Evolutionary conservation across 2,329 filamentous ascomycete species (phyloP).

Genomic region (Alternaria triticimaculans): DNA sequence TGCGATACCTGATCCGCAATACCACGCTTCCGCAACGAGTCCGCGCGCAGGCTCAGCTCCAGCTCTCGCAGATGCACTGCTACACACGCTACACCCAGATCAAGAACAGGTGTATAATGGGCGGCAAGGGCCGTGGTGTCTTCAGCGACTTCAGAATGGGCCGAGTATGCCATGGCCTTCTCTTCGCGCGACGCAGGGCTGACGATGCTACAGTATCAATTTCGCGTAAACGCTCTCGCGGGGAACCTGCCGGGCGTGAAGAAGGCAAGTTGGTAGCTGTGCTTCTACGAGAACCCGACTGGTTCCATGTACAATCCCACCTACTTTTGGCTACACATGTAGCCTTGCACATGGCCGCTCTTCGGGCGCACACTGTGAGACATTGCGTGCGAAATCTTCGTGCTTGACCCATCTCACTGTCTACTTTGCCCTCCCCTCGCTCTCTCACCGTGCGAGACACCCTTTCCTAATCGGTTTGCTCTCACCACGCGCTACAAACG

Average conservation of each 20-base stretch:
- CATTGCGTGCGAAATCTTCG: background rate
- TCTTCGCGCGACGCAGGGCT: constrained; percentile 2
- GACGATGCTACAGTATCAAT: constrained; percentile 76
- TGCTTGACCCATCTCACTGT: background rate
- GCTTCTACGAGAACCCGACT: background rate
- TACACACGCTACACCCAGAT: constrained; percentile 95
- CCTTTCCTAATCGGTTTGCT: constrained; percentile 19
- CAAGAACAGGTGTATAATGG: constrained; percentile 88
- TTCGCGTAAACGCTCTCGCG: constrained; percentile 84
- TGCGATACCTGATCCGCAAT: constrained; percentile 87
- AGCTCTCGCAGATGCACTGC: constrained; percentile 92
- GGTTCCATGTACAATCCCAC: constrained; percentile 19
- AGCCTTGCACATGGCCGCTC: background rate
- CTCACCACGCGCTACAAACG: constrained; percentile 22
- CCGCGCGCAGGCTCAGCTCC: constrained; percentile 89
- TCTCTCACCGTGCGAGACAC: background rate
- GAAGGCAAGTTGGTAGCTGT: constrained; percentile 88
- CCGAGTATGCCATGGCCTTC: constrained; percentile 66
- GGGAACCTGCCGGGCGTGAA: constrained; percentile 90
- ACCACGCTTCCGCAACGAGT: constrained; percentile 81
- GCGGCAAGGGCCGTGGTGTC: constrained; percentile 90
- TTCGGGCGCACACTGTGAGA: background rate
- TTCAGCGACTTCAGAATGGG: constrained; percentile 91
- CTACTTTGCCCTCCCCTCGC: background rate
- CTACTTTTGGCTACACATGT: background rate